A percentile compares a stretch with the other conserved stretches of the same genome.
These are phyloP conservation scores for Myrmaecium sp. DNA, from an alignment of 2,329 filamentous ascomycete genomes.

Conservation along the genomic window DNA sequence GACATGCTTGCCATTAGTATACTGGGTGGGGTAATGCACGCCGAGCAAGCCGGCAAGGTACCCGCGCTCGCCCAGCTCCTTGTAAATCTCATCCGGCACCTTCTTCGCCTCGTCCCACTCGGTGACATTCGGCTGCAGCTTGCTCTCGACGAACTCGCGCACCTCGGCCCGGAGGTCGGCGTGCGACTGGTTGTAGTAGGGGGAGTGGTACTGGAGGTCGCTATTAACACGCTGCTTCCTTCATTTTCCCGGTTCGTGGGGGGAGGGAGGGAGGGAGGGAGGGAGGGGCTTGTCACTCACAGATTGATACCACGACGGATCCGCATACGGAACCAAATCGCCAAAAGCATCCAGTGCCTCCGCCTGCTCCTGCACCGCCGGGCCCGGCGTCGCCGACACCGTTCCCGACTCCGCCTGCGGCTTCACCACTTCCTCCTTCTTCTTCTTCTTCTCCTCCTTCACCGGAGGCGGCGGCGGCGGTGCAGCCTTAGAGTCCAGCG, in stretches of 20 bases:
- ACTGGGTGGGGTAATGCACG: constrained; percentile 60
- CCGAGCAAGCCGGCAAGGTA: constrained; percentile 89
- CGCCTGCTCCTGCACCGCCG: constrained; percentile 34
- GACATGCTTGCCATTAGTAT: constrained; percentile 53
- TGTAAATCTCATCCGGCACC: constrained; percentile 80
- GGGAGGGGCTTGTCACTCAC: constrained; percentile 34
- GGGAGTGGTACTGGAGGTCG: constrained; percentile 62
- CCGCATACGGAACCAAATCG: constrained; percentile 73
- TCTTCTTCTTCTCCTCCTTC: constrained; percentile 23
- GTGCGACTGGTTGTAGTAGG: constrained; percentile 92
- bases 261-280: background rate
- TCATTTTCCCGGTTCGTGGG: too few species aligned
- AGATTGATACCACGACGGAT: constrained; percentile 88
- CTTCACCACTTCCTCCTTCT: constrained; percentile 30
- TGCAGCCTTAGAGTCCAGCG: constrained; percentile 63
- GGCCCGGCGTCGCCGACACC: constrained; percentile 19
- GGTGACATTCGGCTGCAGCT: constrained; percentile 77
- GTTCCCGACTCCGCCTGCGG: constrained; percentile 43
- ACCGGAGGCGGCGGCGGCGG: constrained; percentile 34
- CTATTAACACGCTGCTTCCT: constrained; percentile 3
- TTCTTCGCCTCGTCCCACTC: constrained; percentile 96
- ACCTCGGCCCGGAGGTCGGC: constrained; percentile 80
- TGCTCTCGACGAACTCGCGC: constrained; percentile 76
- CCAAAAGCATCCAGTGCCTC: constrained; percentile 76
- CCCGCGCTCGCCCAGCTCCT: constrained; percentile 82